Evolutionary conservation across 352 stramenopile genomes (phyloP), one percentile per base, ranked within the genome.

Genomic region (Elongisporangium undulatum): DNA sequence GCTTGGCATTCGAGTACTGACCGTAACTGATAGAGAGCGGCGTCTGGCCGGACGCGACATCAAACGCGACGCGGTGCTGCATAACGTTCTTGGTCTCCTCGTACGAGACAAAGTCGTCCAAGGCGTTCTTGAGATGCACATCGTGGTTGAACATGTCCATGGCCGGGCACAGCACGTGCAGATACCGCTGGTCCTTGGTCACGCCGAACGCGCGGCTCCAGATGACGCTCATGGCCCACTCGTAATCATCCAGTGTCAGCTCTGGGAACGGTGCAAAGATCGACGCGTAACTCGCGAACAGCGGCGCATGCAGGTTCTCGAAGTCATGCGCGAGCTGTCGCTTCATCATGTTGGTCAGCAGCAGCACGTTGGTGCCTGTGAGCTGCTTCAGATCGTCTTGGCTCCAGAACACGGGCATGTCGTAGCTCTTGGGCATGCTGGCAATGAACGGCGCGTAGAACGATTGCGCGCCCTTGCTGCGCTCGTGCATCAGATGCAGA

Each of bases 81-180:
- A 87, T 59, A 56, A 75, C 69, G 21, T 85, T 63, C 48, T 67
- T 74, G 45, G 82, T 59, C 15, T 69, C 60, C 57, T 86, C 66
- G 52, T 71, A 85, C 26, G 69, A 68, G 50, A 89, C 62, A 53
- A 82, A 85, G 52, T 89, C 77, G 48, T 87, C 77, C 52, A 87
- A 54, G 15, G 68, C 58, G 39, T 69, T 73, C 23, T 50, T 51
- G 54, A 87, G 55, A 24, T 22, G 62, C 58, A 78, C 74, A 49
- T 89, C 70, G 58, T 92, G 83, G 59, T 92, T 92, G 58, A 87
- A 89, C 70, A 89, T 89, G 67, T 92, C 82, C 71, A 92, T 74
- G 4, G 71, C 72, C 0, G 83, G 83, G 55, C 79, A 87, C 59
- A 92, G 62, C 20, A 86, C 71, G 38, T 72, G 79, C 3, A 88